Conservation (phyloP, 1,284 basidiomycete species). For the Meira miltonrushii region DNA sequence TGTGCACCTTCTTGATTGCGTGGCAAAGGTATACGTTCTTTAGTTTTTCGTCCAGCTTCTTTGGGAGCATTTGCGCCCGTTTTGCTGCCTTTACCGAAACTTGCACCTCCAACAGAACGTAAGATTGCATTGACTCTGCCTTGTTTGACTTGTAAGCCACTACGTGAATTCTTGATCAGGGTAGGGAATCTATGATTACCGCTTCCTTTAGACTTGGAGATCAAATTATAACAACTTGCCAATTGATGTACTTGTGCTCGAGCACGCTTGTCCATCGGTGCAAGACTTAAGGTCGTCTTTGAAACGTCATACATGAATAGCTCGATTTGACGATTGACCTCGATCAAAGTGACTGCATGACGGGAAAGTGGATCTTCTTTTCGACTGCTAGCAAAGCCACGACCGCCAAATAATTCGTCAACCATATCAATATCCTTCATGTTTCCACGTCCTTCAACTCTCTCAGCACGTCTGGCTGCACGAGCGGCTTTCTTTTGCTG, state of each 20-base stretch:
- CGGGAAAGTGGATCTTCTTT: background rate
- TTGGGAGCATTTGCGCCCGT: conserved; percentile 17
- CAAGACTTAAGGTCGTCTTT: conserved; percentile 40
- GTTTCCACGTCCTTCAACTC: conserved; percentile 5
- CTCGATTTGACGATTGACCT: conserved; percentile 40
- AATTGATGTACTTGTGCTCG: conserved; percentile 48
- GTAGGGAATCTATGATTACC: conserved; percentile 40
- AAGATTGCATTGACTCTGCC: conserved; percentile 31
- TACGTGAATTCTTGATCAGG: conserved; percentile 43
- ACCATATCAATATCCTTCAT: background rate
- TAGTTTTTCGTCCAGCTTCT: background rate
- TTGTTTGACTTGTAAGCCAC: conserved; percentile 27
- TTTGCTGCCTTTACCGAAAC: conserved; percentile 24
- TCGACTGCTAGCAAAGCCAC: background rate
- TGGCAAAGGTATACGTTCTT: conserved; percentile 23
- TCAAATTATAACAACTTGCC: conserved; percentile 42
- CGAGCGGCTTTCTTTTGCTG: conserved; percentile 26
- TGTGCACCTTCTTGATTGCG: conserved; percentile 44
- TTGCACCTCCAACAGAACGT: conserved; percentile 21
- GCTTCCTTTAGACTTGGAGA: conserved; percentile 37
- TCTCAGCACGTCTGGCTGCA: conserved; percentile 22
- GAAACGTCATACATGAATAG: conserved; percentile 30
- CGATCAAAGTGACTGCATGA: conserved; percentile 28
- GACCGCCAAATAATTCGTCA: background rate
- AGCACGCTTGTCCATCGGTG: conserved; percentile 49